Percentiles rank a stretch among this genome's conserved stretches.
Conservation (phyloP, 176 grass and related monocot species). For the Triticum urartu region DNA sequence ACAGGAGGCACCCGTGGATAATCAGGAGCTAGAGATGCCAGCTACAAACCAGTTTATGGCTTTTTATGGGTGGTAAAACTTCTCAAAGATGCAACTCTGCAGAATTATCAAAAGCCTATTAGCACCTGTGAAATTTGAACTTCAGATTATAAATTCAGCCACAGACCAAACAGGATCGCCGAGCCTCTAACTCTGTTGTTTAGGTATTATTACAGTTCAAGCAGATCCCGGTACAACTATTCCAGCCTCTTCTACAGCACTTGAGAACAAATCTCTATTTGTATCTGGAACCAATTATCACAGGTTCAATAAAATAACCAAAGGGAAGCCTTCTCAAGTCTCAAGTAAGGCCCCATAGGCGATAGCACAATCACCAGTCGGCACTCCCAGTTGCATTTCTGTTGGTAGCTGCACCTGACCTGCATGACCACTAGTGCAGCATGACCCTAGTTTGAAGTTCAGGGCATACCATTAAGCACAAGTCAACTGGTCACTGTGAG, state of each 20-base stretch:
- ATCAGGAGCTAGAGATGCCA: neutral
- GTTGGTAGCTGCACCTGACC: neutral
- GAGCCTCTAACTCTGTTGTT: neutral
- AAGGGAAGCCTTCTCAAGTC: neutral
- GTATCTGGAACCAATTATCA: neutral
- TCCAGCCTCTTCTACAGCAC: neutral
- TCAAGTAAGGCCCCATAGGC: conserved; percentile 6
- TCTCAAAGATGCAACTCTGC: neutral
- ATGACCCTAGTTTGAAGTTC: neutral
- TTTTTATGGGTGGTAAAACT: neutral
- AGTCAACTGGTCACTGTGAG: neutral
- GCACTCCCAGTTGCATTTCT: neutral
- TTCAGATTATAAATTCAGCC: neutral
- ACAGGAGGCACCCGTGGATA: neutral
- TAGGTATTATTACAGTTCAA: neutral
- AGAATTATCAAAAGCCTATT: neutral
- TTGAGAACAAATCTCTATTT: neutral
- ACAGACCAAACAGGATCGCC: neutral
- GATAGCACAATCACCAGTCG: neutral
- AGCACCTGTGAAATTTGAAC: neutral
- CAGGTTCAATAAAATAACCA: neutral
- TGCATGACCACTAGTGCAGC: neutral
- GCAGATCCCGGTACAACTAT: neutral
- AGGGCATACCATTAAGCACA: neutral
- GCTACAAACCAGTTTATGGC: neutral